These are phyloP conservation scores for Aurinia saxatilis DNA, from an alignment of 345 rosid genomes.

Conservation along the genomic window DNA sequence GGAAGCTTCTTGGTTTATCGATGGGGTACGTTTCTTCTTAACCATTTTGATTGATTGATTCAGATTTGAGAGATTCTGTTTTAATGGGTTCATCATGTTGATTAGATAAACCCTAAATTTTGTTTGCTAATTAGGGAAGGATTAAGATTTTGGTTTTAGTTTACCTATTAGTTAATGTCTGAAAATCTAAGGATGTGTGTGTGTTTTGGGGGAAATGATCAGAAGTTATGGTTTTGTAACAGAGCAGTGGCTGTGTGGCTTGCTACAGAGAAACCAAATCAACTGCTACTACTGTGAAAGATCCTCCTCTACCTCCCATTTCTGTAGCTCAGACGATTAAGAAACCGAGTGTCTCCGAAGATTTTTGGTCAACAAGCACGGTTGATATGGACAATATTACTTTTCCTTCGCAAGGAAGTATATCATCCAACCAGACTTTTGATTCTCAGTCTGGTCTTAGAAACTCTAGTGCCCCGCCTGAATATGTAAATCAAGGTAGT, in stretches of 20 bases:
- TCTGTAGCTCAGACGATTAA: conserved; percentile 17
- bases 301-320: conserved; percentile 24
- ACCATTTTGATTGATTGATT: conserved; percentile 10
- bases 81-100: too few species aligned
- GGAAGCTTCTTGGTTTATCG: conserved; percentile 34
- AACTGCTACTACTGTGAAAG: conserved; percentile 20
- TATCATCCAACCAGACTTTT: conserved; percentile 45
- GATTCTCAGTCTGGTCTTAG: conserved; percentile 35
- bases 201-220: conserved; percentile 19
- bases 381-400: conserved; percentile 63
- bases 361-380: conserved; percentile 59
- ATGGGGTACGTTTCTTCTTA: conserved; percentile 63
- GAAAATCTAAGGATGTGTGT: background rate
- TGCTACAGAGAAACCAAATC: conserved; percentile 43
- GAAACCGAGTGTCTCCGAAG: conserved; percentile 46
- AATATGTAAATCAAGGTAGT: conserved; percentile 71
- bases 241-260: conserved; percentile 88
- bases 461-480: conserved; percentile 35
- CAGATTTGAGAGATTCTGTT: conserved; percentile 7
- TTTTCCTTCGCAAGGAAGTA: conserved; percentile 64
- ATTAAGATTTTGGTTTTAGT: background rate
- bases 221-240: conserved; percentile 49
- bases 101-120: conserved; percentile 11
- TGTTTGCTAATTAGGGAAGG: background rate
- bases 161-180: too few species aligned